Evolutionary conservation across 306 rosid species (phyloP), one percentile per base, ranked within the genome.

Genomic region (Corylus heterophylla): DNA sequence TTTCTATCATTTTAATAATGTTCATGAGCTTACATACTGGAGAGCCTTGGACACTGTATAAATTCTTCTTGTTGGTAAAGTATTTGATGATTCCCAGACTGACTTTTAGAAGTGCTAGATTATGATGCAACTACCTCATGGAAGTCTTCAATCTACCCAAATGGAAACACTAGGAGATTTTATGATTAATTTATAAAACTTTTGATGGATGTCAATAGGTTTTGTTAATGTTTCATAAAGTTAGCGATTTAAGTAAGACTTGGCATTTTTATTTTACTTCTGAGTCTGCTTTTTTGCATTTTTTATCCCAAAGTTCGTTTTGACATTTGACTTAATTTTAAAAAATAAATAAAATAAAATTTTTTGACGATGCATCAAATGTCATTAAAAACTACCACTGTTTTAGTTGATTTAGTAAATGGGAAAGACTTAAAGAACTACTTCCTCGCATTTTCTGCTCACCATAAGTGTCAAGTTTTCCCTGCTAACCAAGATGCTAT

Each of bases 251-350:
- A 42, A 42, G 45, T 0, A 42, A 42, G 45, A 62, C 68, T 22
- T 1, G 8, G 37, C 74, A 50, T 83, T 52, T 74, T 51, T 27
- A n/a, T 58, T 29, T 66, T 58, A 59, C 56, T 82, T 8, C 51
- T 22, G 50, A 54, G 13, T 71, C 78, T 62, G 27, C 50, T 74
- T 74, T 74, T 59, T 54, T 4, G 70, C 66, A 59, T 59, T 59
- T 59, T 25, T 25, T 59, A 11, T 59, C 16, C 12, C 7, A 11
- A 59, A 8, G 37, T 64, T 64, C 39, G 6, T 64, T 64, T 64
- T 35, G 25, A 64, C n/a, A 64, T 64, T 16, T 16, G 70, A 35
- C 10, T 1, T 14, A 6, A 6, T 16, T 16, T 16, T 12, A 62
- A 12, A 62, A 62, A 59, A 11, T 1, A 2, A 4, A 18, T 18